A percentile compares a stretch with the other conserved stretches of the same genome.
Conservation (phyloP, 805 yeast species). For the Cyberlindnera euphorbiae region DNA sequence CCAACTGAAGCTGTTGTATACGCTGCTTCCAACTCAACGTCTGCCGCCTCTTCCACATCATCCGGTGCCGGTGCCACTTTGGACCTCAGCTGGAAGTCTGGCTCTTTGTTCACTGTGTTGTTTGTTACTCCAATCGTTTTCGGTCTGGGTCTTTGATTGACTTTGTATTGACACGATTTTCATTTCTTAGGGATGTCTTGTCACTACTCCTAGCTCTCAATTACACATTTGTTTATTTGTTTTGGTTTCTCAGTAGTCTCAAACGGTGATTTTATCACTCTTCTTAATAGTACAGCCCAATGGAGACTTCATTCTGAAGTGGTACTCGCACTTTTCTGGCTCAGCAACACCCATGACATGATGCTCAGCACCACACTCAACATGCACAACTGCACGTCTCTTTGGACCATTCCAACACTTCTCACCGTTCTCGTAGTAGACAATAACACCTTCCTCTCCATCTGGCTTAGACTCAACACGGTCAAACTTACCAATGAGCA, state of each 20-base stretch:
- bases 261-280: no score
- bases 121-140: constrained; percentile 34
- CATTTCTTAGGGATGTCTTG: no score
- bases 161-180: no score
- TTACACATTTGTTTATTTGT: no score
- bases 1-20: constrained; percentile 25
- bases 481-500: constrained; percentile 45
- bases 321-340: constrained; percentile 84
- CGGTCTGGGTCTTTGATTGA: constrained; percentile 26
- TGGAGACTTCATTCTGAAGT: constrained; percentile 40
- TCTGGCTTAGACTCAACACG: constrained; percentile 25
- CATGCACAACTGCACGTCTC: constrained; percentile 59
- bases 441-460: constrained; percentile 29
- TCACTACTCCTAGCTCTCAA: no score
- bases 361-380: constrained; percentile 62
- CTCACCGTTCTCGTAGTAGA: constrained; percentile 57
- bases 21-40: constrained; percentile 17
- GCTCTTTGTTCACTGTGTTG: constrained; percentile 34
- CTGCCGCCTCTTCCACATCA: constrained; percentile 23
- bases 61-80: constrained; percentile 30
- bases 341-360: constrained; percentile 68
- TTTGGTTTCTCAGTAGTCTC: no score
- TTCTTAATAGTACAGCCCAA: constrained; percentile 31
- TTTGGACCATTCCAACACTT: constrained; percentile 94
- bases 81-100: constrained; percentile 37